phyloP scores from a whole-genome alignment of 1,284 basidiomycete genomes.

The Prillingera fragicola region DNA sequence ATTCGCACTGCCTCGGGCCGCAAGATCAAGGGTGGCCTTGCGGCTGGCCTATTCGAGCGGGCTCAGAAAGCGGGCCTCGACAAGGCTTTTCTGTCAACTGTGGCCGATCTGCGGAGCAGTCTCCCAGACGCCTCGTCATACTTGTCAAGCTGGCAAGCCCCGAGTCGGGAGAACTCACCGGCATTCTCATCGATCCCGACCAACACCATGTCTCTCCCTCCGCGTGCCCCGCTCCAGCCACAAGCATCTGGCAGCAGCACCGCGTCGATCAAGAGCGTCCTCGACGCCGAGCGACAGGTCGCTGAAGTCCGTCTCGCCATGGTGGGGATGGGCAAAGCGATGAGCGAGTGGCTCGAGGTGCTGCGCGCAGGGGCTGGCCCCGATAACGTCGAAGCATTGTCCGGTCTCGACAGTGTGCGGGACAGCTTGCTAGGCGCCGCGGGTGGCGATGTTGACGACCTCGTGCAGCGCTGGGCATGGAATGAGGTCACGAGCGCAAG shows the following conservation, averaged over 20 bases:
- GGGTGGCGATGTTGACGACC: slow-evolving; percentile 34
- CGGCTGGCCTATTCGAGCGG: slow-evolving; percentile 44
- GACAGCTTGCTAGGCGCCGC: slow-evolving; percentile 39
- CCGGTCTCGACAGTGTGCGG: slow-evolving; percentile 30
- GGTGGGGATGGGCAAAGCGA: slow-evolving; percentile 45
- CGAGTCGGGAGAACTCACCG: slow-evolving; percentile 18
- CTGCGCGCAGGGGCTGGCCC: slow-evolving; percentile 9
- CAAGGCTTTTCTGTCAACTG: slow-evolving; percentile 44
- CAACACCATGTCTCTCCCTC: slow-evolving; percentile 21
- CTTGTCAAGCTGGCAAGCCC: slow-evolving; percentile 31
- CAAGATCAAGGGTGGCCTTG: slow-evolving; percentile 26
- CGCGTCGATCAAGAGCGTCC: slow-evolving; percentile 27
- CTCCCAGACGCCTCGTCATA: slow-evolving; percentile 59
- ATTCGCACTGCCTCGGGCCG: slow-evolving; percentile 2
- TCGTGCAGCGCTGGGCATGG: slow-evolving; percentile 45
- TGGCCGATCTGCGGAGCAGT: slow-evolving; percentile 59
- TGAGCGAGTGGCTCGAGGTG: slow-evolving; percentile 37
- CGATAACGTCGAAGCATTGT: slow-evolving; percentile 15
- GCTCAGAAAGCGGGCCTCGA: slow-evolving; percentile 48
- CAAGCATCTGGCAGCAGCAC: slow-evolving; percentile 19
- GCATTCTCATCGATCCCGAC: slow-evolving; percentile 34
- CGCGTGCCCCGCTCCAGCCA: slow-evolving; percentile 14
- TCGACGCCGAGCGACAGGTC: slow-evolving; percentile 41
- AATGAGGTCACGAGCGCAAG: too few species aligned
- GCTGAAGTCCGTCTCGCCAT: slow-evolving; percentile 43